Percentiles rank a stretch among this genome's conserved stretches.
phyloP scores from a whole-genome alignment of 2,329 filamentous ascomycete species.

The Dactylellina sp. region DNA sequence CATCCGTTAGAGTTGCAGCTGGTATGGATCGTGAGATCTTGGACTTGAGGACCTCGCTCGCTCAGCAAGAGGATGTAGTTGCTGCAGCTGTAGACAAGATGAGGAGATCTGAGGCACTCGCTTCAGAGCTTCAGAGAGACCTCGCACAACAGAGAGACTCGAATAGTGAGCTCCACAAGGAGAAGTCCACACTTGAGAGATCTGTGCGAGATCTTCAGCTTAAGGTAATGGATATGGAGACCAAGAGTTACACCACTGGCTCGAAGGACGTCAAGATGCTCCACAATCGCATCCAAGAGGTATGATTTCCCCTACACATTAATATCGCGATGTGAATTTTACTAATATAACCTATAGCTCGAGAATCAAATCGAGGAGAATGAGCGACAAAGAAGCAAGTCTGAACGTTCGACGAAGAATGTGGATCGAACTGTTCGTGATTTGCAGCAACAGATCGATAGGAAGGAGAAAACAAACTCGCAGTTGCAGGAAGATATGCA shows the following conservation, averaged over 20 bases:
- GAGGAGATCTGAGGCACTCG: constrained; percentile 88
- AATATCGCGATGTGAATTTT: constrained; percentile 10
- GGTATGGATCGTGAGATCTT: constrained; percentile 88
- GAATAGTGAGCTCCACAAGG: constrained; percentile 83
- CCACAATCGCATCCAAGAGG: constrained; percentile 94
- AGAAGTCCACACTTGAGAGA: constrained; percentile 91
- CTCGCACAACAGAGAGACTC: constrained; percentile 85
- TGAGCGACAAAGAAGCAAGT: constrained; percentile 80
- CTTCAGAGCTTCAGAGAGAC: constrained; percentile 91
- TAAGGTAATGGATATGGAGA: constrained; percentile 90
- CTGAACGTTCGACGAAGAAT: constrained; percentile 88
- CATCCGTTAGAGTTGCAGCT: constrained; percentile 88
- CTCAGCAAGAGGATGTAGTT: constrained; percentile 92
- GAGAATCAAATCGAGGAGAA: constrained; percentile 87
- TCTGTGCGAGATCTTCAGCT: constrained; percentile 89
- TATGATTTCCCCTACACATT: constrained; percentile 66
- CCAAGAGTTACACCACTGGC: constrained; percentile 93
- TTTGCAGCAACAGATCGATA: constrained; percentile 89
- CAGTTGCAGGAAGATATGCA: constrained; percentile 85
- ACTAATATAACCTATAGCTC: constrained; percentile 70
- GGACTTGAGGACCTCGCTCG: constrained; percentile 86
- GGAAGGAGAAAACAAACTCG: constrained; percentile 86
- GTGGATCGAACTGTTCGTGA: constrained; percentile 95
- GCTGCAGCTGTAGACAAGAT: constrained; percentile 95
- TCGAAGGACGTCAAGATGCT: constrained; percentile 96